Percentiles rank a stretch among this genome's conserved stretches.
Conservation (phyloP, 176 grass and related monocot species). For the Juncus effusus region DNA sequence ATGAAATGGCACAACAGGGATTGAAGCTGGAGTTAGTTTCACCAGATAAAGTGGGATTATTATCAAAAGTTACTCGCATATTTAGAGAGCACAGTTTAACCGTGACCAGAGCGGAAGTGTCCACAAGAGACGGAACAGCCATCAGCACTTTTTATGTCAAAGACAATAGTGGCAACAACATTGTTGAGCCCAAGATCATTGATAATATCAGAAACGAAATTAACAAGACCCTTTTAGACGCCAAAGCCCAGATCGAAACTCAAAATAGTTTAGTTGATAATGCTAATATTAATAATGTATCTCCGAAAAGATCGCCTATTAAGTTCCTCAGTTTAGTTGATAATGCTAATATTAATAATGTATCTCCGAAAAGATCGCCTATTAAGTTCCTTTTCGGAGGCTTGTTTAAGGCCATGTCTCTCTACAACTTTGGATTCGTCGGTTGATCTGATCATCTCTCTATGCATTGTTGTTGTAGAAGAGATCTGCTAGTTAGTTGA, state of each 20-base stretch:
- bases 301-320: conserved; percentile 50
- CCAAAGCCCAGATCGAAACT: conserved; percentile 47
- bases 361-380: conserved; percentile 42
- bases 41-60: conserved; percentile 54
- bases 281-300: background rate
- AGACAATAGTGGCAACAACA: conserved; percentile 36
- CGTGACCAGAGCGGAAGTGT: conserved; percentile 64
- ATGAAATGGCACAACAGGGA: conserved; percentile 34
- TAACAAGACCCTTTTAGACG: conserved; percentile 44
- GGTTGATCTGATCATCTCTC: no score
- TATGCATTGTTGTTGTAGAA: no score
- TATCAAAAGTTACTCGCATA: conserved; percentile 74
- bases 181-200: conserved; percentile 54
- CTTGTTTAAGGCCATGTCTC: conserved; percentile 60
- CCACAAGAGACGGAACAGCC: conserved; percentile 45
- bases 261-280: background rate
- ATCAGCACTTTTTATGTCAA: conserved; percentile 75
- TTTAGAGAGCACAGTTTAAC: conserved; percentile 82
- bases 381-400: conserved; percentile 68
- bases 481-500: no score
- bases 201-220: conserved; percentile 64
- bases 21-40: conserved; percentile 77
- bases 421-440: conserved; percentile 32
- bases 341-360: no score
- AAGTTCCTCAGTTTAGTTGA: conserved; percentile 59